phyloP scores from a whole-genome alignment of 768 basidiomycete genomes.

The Mycena venus region DNA sequence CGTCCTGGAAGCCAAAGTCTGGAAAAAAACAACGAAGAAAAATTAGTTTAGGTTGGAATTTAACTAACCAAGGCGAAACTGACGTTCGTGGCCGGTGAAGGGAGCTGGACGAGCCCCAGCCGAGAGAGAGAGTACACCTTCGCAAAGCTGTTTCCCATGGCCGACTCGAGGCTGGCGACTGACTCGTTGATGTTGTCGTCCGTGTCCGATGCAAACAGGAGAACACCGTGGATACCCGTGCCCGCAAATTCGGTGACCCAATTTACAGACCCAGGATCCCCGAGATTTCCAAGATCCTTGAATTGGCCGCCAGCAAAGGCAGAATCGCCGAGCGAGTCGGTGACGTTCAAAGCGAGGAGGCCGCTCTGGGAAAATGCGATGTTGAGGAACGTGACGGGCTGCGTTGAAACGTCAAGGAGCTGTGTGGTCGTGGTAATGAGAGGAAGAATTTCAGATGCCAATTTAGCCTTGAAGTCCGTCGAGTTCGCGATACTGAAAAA shows the following conservation, averaged over 20 bases:
- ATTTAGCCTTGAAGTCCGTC: constrained; percentile 56
- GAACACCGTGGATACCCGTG: constrained; percentile 61
- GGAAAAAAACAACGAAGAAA: too few species aligned
- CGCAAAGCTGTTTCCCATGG: constrained; percentile 47
- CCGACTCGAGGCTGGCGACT: constrained; percentile 46
- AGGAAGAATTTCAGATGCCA: constrained; percentile 52
- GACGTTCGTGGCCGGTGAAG: constrained; percentile 63
- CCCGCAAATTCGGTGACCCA: constrained; percentile 63
- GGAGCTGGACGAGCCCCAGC: constrained; percentile 61
- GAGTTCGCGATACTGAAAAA: constrained; percentile 66
- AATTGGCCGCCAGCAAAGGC: constrained; percentile 58
- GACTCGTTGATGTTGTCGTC: constrained; percentile 48
- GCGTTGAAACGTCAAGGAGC: constrained; percentile 46
- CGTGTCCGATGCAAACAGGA: constrained; percentile 58
- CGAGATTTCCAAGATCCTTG: constrained; percentile 52
- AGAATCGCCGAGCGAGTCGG: constrained; percentile 53
- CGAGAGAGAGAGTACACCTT: constrained; percentile 14
- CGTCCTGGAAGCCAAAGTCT: too few species aligned
- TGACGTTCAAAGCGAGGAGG: constrained; percentile 56
- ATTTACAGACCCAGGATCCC: constrained; percentile 52
- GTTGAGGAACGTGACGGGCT: constrained; percentile 57
- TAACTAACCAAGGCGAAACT: constrained; percentile 50
- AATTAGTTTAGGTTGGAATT: too few species aligned
- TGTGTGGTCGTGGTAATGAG: constrained; percentile 61
- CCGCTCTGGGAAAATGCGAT: constrained; percentile 67